Conservation (phyloP, 2,329 filamentous ascomycete species). For the Lachnellula hyalina region DNA sequence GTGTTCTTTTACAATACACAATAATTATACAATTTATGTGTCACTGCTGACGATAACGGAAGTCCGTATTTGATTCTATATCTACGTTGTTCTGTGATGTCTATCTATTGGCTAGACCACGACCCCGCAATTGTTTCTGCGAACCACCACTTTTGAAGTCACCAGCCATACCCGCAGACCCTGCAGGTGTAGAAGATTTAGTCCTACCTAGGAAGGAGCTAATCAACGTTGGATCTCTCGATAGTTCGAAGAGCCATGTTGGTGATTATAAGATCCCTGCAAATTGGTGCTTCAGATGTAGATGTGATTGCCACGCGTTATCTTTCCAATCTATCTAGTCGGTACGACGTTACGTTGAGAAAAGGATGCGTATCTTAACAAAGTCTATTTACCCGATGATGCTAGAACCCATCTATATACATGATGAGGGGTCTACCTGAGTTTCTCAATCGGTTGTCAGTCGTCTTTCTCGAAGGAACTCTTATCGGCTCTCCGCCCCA, state of each 20-base stretch:
- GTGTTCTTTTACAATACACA: too few species aligned
- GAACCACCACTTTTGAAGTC: not conserved
- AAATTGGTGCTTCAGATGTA: not conserved
- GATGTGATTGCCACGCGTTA: not conserved
- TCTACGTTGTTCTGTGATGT: not conserved
- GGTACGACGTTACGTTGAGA: not conserved
- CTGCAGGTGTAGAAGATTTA: not conserved
- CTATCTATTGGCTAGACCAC: not conserved
- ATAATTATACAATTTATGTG: not conserved
- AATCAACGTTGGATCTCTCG: not conserved
- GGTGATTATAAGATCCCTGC: not conserved
- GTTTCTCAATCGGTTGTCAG: too few species aligned
- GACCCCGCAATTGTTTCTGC: not conserved
- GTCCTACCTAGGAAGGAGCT: not conserved
- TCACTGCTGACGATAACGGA: not conserved
- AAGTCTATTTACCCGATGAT: too few species aligned
- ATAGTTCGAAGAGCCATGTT: not conserved
- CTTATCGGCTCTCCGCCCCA: too few species aligned
- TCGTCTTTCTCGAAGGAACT: too few species aligned
- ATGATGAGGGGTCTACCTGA: too few species aligned
- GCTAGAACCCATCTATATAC: too few species aligned
- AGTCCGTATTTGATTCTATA: not conserved
- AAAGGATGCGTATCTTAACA: not conserved
- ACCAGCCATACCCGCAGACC: not conserved
- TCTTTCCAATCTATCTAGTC: not conserved